Conservation (phyloP, 2,329 filamentous ascomycete genomes). For the Pseudodiploospora longispora region DNA sequence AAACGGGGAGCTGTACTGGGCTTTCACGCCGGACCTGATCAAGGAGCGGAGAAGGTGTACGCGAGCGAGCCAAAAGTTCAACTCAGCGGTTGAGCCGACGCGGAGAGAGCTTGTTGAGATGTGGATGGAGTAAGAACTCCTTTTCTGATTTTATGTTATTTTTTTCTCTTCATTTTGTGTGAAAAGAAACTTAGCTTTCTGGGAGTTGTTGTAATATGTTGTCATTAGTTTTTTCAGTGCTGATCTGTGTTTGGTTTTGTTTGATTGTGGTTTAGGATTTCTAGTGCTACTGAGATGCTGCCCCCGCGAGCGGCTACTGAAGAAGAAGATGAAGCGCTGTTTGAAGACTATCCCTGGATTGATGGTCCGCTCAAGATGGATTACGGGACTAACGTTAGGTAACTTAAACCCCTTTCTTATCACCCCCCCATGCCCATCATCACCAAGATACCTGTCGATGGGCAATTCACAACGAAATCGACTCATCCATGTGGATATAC, state of each 20-base stretch:
- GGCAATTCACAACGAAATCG: not conserved
- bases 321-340: slow-evolving; percentile 54
- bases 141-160: not conserved
- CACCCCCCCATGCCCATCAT: slow-evolving; percentile 6
- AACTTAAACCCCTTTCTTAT: slow-evolving; percentile 5
- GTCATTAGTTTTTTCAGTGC: too few relatives aligned
- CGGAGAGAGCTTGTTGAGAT: slow-evolving; percentile 56
- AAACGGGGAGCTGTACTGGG: slow-evolving; percentile 61
- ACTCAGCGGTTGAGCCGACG: slow-evolving; percentile 48
- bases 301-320: slow-evolving; percentile 47
- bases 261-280: not conserved
- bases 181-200: not conserved
- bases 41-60: slow-evolving; percentile 53
- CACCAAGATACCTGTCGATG: slow-evolving; percentile 16
- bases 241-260: not conserved
- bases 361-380: slow-evolving; percentile 62
- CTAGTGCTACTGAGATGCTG: slow-evolving; percentile 49
- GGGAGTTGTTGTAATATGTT: not conserved
- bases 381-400: slow-evolving; percentile 70
- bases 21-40: slow-evolving; percentile 60
- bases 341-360: slow-evolving; percentile 58
- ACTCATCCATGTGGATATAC: slow-evolving; percentile 41
- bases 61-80: slow-evolving; percentile 53
- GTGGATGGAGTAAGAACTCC: slow-evolving; percentile 57
- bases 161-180: not conserved